Evolutionary conservation across 2,329 filamentous ascomycete genomes (phyloP).

Genomic region (Periconia macrospinosa): DNA sequence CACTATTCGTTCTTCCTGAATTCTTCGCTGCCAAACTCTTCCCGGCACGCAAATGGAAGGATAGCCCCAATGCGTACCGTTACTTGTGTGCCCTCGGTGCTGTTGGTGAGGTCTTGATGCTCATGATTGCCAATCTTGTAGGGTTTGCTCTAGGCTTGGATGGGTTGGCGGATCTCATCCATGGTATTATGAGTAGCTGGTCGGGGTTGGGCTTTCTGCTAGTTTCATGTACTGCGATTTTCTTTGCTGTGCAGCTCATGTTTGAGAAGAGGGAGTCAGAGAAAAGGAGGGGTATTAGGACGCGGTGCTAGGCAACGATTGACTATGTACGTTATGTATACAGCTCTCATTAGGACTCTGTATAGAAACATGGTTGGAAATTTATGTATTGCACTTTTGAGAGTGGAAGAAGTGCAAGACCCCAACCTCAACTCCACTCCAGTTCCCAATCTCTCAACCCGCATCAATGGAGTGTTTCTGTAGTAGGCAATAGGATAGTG

Average conservation of each 20-base stretch:
- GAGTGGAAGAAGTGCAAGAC: not conserved
- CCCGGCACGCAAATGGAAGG: constrained; percentile 71
- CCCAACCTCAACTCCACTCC: too few relatives aligned
- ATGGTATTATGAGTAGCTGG: constrained; percentile 74
- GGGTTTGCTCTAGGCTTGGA: constrained; percentile 93
- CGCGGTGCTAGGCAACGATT: constrained; percentile 68
- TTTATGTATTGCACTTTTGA: too few relatives aligned
- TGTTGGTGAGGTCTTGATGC: constrained; percentile 85
- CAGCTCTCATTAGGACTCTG: too few relatives aligned
- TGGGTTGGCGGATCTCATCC: constrained; percentile 75
- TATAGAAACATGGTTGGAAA: too few relatives aligned
- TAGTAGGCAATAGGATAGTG: too few relatives aligned
- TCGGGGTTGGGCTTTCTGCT: constrained; percentile 74
- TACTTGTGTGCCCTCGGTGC: constrained; percentile 79
- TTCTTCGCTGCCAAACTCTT: constrained; percentile 72
- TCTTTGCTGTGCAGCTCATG: constrained; percentile 90
- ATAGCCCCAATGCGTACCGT: constrained; percentile 71
- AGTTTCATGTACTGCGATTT: constrained; percentile 72
- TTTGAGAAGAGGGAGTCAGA: constrained; percentile 91
- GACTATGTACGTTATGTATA: not conserved
- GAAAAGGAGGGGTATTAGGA: constrained; percentile 74
- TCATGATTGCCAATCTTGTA: constrained; percentile 93
- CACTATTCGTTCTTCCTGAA: constrained; percentile 91
- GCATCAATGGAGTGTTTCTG: too few relatives aligned
- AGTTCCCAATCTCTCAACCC: too few relatives aligned